These are phyloP conservation scores for Populus ilicifolia DNA, from an alignment of 345 rosid species.

Conservation along the genomic window DNA sequence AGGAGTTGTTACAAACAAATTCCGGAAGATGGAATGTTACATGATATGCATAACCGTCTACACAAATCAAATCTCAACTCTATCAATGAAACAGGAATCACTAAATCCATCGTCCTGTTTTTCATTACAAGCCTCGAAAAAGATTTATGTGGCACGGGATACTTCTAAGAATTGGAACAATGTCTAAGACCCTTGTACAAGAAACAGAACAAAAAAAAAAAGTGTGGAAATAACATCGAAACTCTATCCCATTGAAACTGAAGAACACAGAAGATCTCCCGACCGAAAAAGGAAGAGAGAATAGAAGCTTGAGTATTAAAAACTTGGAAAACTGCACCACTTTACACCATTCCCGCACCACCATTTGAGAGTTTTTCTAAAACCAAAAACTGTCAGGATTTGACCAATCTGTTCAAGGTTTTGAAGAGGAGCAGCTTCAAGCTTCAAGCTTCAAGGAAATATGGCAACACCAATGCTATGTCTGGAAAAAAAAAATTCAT, in stretches of 20 bases:
- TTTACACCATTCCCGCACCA: slow-evolving; percentile 17
- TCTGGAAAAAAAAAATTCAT: slow-evolving; percentile 16
- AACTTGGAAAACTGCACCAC: slow-evolving; percentile 23
- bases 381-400: slow-evolving; percentile 7
- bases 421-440: slow-evolving; percentile 18
- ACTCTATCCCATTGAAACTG: slow-evolving; percentile 9
- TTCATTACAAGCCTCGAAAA: slow-evolving; percentile 4
- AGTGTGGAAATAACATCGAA: slow-evolving; percentile 10
- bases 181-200: slow-evolving; percentile 9
- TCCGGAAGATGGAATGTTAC: neutral
- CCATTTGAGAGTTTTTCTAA: slow-evolving; percentile 5
- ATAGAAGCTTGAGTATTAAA: neutral
- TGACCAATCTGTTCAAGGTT: neutral
- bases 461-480: slow-evolving; percentile 15
- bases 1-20: neutral
- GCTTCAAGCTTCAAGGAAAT: slow-evolving; percentile 25
- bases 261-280: neutral
- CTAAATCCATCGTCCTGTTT: slow-evolving; percentile 1
- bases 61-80: slow-evolving; percentile 5
- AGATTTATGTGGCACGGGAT: neutral
- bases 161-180: neutral
- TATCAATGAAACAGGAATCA: neutral
- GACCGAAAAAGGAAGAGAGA: neutral
- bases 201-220: slow-evolving; percentile 1
- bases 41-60: slow-evolving; percentile 7